These are phyloP conservation scores for Coemansia umbellata DNA, from an alignment of 192 early-diverging fungal species.

Conservation along the genomic window DNA sequence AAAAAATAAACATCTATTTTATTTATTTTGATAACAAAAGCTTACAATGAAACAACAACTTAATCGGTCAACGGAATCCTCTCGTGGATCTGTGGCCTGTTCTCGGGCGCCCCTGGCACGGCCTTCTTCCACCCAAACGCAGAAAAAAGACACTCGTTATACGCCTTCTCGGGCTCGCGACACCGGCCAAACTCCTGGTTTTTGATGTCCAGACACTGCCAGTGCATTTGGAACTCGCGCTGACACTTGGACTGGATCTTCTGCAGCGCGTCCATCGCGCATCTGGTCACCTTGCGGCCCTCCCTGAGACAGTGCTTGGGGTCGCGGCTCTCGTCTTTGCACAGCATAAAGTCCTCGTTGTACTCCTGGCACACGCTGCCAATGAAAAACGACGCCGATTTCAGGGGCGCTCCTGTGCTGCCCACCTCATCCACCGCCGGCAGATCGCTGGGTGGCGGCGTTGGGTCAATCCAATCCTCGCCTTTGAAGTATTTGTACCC, in stretches of 20 bases:
- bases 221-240: slow-evolving; percentile 82
- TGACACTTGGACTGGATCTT: slow-evolving; percentile 90
- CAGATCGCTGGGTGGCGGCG: slow-evolving; percentile 66
- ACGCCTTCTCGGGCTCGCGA: slow-evolving; percentile 69
- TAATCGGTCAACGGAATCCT: slow-evolving; percentile 18
- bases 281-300: slow-evolving; percentile 93
- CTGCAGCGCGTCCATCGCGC: slow-evolving; percentile 79
- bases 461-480: slow-evolving; percentile 77
- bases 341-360: slow-evolving; percentile 95
- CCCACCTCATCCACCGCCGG: slow-evolving; percentile 84
- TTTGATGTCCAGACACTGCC: slow-evolving; percentile 86
- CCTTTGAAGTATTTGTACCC: slow-evolving; percentile 46
- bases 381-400: slow-evolving; percentile 91
- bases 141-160: slow-evolving; percentile 87
- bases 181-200: slow-evolving; percentile 86
- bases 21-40: too few relatives aligned
- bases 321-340: slow-evolving; percentile 88
- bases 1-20: too few relatives aligned
- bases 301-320: slow-evolving; percentile 91
- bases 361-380: slow-evolving; percentile 85
- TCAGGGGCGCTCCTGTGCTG: slow-evolving; percentile 84
- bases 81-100: slow-evolving; percentile 45
- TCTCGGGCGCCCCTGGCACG: slow-evolving; percentile 58
- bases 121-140: slow-evolving; percentile 73
- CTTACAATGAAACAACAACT: not conserved